Evolutionary conservation across 208 protist species (phyloP).

Genomic region (Acanthamoeba triangularis): DNA sequence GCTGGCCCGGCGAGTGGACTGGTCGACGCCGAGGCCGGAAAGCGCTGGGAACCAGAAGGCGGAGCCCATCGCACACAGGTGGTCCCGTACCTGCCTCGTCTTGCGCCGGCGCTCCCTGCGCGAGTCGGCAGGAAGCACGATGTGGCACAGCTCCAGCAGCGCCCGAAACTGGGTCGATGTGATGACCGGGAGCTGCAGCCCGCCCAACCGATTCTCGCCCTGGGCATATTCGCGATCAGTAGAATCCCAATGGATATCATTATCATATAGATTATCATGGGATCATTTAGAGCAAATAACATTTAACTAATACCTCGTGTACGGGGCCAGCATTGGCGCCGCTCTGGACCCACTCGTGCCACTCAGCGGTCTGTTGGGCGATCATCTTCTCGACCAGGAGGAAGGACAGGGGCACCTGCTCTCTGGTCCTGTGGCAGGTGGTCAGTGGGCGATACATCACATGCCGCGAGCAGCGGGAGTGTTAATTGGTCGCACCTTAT

Average conservation of each 20-base stretch:
- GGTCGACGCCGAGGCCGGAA: not conserved
- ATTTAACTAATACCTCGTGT: not conserved
- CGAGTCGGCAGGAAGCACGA: not conserved
- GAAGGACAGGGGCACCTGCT: not conserved
- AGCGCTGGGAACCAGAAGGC: not conserved
- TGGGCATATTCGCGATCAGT: not conserved
- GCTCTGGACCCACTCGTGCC: not conserved
- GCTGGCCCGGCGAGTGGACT: not conserved
- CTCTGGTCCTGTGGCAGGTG: not conserved
- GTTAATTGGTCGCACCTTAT: not conserved
- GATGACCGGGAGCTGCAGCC: not conserved
- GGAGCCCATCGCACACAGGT: not conserved
- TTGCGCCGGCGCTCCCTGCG: not conserved
- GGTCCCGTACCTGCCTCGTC: not conserved
- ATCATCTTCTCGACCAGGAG: not conserved
- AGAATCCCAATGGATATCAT: too few relatives aligned
- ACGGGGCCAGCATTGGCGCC: not conserved
- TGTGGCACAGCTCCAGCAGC: not conserved
- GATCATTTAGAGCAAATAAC: too few relatives aligned
- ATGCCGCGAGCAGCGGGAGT: not conserved
- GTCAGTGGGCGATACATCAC: not conserved
- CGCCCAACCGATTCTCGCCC: not conserved
- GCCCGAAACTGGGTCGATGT: not conserved
- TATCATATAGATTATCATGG: too few relatives aligned
- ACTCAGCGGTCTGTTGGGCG: slow-evolving; percentile 5